Evolutionary conservation across 1,139 yeast genomes (phyloP).

Genomic region (Lodderomyces orthopsilosis): DNA sequence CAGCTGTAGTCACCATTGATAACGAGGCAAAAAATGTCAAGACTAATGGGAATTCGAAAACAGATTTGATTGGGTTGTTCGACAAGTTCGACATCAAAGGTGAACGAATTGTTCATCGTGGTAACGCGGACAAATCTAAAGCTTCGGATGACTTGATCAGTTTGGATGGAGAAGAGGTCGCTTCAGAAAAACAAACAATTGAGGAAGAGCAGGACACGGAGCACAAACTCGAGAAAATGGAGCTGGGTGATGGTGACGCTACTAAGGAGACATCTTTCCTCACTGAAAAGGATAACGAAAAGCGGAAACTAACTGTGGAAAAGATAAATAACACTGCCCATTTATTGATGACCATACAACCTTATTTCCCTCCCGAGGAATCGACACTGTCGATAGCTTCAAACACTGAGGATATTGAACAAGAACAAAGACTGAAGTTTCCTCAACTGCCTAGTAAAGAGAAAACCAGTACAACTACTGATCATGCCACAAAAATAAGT

Average conservation of each 20-base stretch:
- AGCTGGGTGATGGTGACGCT: slow-evolving; percentile 7
- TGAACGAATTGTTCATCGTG: slow-evolving; percentile 6
- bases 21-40: not conserved
- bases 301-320: slow-evolving; percentile 1
- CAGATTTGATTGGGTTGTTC: slow-evolving; percentile 38
- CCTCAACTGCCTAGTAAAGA: not conserved
- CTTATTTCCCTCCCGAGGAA: slow-evolving; percentile 3
- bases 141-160: slow-evolving; percentile 7
- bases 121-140: slow-evolving; percentile 3
- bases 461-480: not conserved
- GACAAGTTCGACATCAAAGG: slow-evolving; percentile 36
- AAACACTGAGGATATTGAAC: not conserved
- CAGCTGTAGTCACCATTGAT: slow-evolving; percentile 23
- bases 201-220: slow-evolving; percentile 4
- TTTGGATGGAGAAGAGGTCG: not conserved
- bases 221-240: slow-evolving; percentile 11
- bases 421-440: not conserved
- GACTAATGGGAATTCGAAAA: slow-evolving; percentile 12
- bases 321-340: slow-evolving; percentile 3
- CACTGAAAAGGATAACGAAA: not conserved
- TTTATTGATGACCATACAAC: slow-evolving; percentile 5
- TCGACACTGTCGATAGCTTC: not conserved
- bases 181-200: slow-evolving; percentile 7
- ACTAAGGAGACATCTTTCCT: not conserved
- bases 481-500: not conserved